phyloP scores from a whole-genome alignment of 805 yeast genomes.

The Vanderwaltozyma tropicalis region DNA sequence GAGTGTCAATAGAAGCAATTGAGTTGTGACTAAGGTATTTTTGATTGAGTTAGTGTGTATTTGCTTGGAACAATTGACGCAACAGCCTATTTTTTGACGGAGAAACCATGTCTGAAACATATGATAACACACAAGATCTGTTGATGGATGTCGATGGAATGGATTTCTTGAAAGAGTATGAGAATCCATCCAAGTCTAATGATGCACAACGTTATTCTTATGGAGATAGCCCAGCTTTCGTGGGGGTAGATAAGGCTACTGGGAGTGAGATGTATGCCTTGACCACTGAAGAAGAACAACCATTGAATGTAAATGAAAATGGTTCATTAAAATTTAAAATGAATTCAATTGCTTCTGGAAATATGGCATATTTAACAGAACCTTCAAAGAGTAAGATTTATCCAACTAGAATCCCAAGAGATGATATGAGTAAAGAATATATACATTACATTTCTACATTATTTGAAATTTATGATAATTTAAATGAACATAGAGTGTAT shows the following conservation, averaged over 20 bases:
- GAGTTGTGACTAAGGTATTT: no score
- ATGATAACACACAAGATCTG: conserved; percentile 4
- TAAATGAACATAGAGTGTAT: conserved; percentile 36
- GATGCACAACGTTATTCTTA: conserved; percentile 6
- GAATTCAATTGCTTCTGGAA: conserved; percentile 33
- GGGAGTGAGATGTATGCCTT: conserved; percentile 17
- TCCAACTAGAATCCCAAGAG: conserved; percentile 32
- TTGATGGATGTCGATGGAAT: conserved; percentile 23
- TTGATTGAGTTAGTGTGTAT: no score
- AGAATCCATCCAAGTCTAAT: conserved; percentile 6
- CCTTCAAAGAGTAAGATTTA: conserved; percentile 31
- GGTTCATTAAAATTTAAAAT: conserved; percentile 33
- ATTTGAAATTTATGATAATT: conserved; percentile 43
- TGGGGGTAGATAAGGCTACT: conserved; percentile 14
- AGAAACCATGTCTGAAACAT: not conserved
- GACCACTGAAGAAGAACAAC: conserved; percentile 8
- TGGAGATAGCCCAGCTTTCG: conserved; percentile 16
- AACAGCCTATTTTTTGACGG: no score
- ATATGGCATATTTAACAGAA: conserved; percentile 32
- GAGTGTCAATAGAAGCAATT: no score
- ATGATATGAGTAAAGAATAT: conserved; percentile 35
- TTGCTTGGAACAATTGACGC: no score
- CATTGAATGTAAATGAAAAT: conserved; percentile 7
- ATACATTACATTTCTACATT: conserved; percentile 38
- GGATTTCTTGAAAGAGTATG: conserved; percentile 14